Base-by-base conservation (phyloP, 2,329 filamentous ascomycete genomes). In the Fusarium musae region DNA sequence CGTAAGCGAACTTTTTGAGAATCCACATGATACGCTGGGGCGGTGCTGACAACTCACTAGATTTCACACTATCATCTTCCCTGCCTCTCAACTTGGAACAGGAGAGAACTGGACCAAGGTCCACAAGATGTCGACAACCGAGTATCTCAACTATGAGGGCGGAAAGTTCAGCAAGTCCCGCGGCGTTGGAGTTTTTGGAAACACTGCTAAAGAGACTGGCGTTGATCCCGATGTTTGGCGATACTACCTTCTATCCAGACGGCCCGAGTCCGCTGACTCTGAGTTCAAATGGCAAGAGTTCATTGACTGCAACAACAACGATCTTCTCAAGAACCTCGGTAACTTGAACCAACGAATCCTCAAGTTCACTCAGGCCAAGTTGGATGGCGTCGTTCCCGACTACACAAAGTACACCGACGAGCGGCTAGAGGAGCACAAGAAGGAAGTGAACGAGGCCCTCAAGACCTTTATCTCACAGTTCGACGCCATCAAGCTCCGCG, bases 131-230 rank as follows among this genome's bases (percentile, higher is more conserved):
- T 96, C 93, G 13, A 95, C 95, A 2, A 96, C 95, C 2, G 95
- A 98, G 80, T 85, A 96, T 78, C 87, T 96, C 74, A 95, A 96
- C 84, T 96, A 96, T 79, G 93, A 96, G 81, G 90, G 90, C 68
- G 93, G 93, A 74, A 98, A 98, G 81, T 98, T 98, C 85, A 95
- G 92, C 80, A 98, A 98, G 84, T 96, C 93, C 57, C 89, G 94
- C 77, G 93, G 93, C 37, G 89, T 98, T 42, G 95, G 95, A 78
- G 95, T 98, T 2, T 98, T 98, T 79, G 95, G 95, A 57, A 95
- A 93, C 83, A 94, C 93, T 78, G 95, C 94, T 52, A 93, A 93
- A 83, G 92, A 97, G 62, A 97, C 94, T 13, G 95, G 94, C 26
- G 89, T 98, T 23, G 89, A 92, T 21, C 87, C 94, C 0, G 93